phyloP scores from a whole-genome alignment of 768 basidiomycete species.

The Leccinum rimulosum region DNA sequence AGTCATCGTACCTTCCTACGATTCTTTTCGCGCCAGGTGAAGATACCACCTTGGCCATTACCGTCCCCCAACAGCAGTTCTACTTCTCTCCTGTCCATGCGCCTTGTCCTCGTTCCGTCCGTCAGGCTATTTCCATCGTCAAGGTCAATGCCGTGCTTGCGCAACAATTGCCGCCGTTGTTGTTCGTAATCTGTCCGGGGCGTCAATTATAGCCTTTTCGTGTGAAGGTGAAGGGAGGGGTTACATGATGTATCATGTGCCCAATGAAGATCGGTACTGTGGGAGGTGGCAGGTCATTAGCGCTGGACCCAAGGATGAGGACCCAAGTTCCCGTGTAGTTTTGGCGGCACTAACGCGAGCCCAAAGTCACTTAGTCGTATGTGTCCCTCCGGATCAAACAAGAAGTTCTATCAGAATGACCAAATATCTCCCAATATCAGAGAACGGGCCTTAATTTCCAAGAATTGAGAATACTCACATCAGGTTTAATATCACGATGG shows the following conservation, averaged over 20 bases:
- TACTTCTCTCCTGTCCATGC: slow-evolving; percentile 77
- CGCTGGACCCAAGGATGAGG: slow-evolving; percentile 10
- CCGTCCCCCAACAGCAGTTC: slow-evolving; percentile 83
- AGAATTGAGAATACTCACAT: slow-evolving; percentile 49
- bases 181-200: slow-evolving; percentile 79
- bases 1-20: slow-evolving; percentile 69
- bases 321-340: slow-evolving; percentile 22
- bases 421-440: slow-evolving; percentile 21
- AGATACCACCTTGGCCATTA: slow-evolving; percentile 77
- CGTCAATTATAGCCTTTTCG: slow-evolving; percentile 13
- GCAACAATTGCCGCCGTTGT: slow-evolving; percentile 82
- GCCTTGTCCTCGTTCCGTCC: slow-evolving; percentile 72
- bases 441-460: slow-evolving; percentile 29
- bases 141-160: slow-evolving; percentile 93
- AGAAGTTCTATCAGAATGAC: slow-evolving; percentile 70
- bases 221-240: slow-evolving; percentile 13
- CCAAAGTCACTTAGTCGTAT: slow-evolving; percentile 96
- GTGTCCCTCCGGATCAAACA: slow-evolving; percentile 92
- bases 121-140: slow-evolving; percentile 67
- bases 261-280: slow-evolving; percentile 91
- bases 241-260: slow-evolving; percentile 92
- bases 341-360: slow-evolving; percentile 68
- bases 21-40: slow-evolving; percentile 96
- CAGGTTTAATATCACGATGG: slow-evolving; percentile 96
- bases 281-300: slow-evolving; percentile 20